Evolutionary conservation across 2,329 filamentous ascomycete species (phyloP).

Genomic region (Cladorrhinum sp.): DNA sequence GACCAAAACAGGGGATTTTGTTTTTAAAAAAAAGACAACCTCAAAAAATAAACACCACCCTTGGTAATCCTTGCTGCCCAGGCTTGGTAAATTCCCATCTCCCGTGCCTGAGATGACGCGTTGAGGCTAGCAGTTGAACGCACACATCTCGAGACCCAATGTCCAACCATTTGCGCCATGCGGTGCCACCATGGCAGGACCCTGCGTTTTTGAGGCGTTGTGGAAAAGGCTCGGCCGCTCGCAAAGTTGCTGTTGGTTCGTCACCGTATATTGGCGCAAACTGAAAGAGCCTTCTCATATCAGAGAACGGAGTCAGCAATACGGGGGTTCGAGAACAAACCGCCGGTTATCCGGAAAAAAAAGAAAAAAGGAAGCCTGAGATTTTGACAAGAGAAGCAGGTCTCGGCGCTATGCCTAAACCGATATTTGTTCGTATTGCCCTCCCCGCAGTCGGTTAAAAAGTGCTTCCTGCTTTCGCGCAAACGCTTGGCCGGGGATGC

Average conservation of each 20-base stretch:
- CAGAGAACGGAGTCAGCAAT: background rate
- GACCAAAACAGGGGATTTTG: too few species aligned
- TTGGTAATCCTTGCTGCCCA: background rate
- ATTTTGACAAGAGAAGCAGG: background rate
- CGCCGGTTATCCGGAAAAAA: background rate
- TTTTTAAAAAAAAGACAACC: background rate
- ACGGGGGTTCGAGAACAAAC: background rate
- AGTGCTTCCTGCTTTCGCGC: background rate
- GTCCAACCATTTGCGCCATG: slow-evolving; percentile 17
- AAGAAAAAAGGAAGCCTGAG: background rate
- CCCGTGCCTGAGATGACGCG: slow-evolving; percentile 1
- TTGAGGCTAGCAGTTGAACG: background rate
- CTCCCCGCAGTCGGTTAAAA: background rate
- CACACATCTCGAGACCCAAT: background rate
- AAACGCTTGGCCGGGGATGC: background rate
- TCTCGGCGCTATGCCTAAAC: background rate
- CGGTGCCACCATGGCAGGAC: slow-evolving; percentile 8
- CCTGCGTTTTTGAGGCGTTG: slow-evolving; percentile 9
- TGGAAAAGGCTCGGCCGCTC: background rate
- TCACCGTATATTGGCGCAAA: background rate
- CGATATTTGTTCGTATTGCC: background rate
- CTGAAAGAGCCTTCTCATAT: background rate
- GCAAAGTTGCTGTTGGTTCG: slow-evolving; percentile 2
- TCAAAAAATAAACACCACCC: background rate
- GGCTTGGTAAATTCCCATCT: background rate